A percentile compares a stretch with the other conserved stretches of the same genome.
Conservation (phyloP, 1,284 basidiomycete genomes). For the Puccinia hordei region DNA sequence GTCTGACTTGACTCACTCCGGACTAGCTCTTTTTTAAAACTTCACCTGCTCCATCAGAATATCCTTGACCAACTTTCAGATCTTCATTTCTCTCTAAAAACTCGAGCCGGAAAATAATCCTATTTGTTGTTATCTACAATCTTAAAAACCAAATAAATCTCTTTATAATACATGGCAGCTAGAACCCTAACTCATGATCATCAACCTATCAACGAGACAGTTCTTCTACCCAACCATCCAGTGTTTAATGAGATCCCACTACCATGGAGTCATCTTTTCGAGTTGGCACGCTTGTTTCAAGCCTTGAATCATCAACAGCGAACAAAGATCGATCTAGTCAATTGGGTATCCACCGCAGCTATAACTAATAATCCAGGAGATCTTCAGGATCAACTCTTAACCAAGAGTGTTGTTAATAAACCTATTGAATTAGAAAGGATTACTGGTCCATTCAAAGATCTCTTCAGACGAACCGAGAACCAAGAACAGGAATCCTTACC, state of each 20-base stretch:
- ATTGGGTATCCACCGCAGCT: not conserved
- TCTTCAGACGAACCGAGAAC: not conserved
- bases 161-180: too few species aligned
- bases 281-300: slow-evolving; percentile 11
- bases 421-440: not conserved
- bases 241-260: not conserved
- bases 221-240: not conserved
- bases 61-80: too few species aligned
- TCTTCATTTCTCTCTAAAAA: too few species aligned
- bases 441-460: not conserved
- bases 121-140: too few species aligned
- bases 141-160: too few species aligned
- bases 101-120: too few species aligned
- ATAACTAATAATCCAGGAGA: not conserved
- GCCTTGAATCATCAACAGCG: not conserved
- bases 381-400: not conserved
- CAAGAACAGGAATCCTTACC: not conserved
- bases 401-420: not conserved
- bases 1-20: too few species aligned
- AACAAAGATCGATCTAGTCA: not conserved
- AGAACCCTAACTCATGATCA: too few species aligned
- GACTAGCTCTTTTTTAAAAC: too few species aligned
- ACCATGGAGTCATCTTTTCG: slow-evolving; percentile 30
- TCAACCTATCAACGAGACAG: not conserved
- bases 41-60: too few species aligned